Percentiles rank a stretch among this genome's conserved stretches.
These are phyloP conservation scores for Arctium lappa DNA, from an alignment of 129 eudicot genomes.

Conservation along the genomic window DNA sequence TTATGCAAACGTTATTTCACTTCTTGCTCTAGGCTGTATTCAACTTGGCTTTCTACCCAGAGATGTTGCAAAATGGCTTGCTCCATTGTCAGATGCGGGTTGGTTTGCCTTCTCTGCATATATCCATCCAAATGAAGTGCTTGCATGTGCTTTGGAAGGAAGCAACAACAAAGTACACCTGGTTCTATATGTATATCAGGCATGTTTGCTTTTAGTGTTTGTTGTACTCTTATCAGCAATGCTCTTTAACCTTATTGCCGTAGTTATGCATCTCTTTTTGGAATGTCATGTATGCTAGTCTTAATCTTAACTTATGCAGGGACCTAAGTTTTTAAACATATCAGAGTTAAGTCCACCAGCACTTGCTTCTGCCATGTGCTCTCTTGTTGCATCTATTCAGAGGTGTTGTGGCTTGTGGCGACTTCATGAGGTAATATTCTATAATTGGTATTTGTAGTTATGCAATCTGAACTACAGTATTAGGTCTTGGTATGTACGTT, in stretches of 20 bases:
- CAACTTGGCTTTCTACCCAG: conserved; percentile 88
- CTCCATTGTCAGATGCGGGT: conserved; percentile 76
- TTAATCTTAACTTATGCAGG: conserved; percentile 42
- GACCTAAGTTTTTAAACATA: conserved; percentile 54
- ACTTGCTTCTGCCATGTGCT: conserved; percentile 64
- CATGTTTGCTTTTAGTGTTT: conserved; percentile 24
- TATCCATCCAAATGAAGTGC: conserved; percentile 72
- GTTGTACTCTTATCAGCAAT: not conserved
- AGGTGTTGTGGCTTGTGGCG: conserved; percentile 88
- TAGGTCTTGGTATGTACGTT: not conserved
- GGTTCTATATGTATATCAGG: conserved; percentile 69
- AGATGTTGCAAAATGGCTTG: conserved; percentile 77
- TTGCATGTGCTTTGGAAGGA: conserved; percentile 85
- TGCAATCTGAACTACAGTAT: not conserved
- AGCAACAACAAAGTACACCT: conserved; percentile 64
- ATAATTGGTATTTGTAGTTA: not conserved
- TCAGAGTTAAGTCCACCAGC: conserved; percentile 37
- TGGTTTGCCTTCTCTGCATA: conserved; percentile 66
- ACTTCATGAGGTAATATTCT: conserved; percentile 68
- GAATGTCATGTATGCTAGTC: conserved; percentile 4
- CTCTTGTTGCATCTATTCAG: conserved; percentile 75
- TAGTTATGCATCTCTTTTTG: not conserved
- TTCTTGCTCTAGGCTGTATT: conserved; percentile 44
- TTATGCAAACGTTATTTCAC: conserved; percentile 5
- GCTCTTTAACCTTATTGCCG: not conserved